Conservation (phyloP, 345 rosid genomes). For the Sisymbrium irio region DNA sequence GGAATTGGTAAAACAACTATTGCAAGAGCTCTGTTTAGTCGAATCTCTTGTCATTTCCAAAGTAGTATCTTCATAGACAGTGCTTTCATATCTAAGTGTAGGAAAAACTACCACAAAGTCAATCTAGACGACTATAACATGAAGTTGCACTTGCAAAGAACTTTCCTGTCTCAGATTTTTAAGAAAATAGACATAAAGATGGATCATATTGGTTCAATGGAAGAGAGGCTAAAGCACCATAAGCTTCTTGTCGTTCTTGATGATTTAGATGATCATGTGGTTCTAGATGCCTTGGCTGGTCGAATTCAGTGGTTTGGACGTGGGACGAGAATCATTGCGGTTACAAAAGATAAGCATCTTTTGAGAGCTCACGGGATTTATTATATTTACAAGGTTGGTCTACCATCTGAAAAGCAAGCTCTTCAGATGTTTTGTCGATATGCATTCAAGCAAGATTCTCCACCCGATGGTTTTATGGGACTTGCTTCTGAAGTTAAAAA, state of each 20-base stretch:
- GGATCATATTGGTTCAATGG: not conserved
- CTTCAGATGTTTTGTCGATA: conserved; percentile 3
- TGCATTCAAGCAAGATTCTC: not conserved
- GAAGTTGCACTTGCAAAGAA: not conserved
- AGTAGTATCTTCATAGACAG: not conserved
- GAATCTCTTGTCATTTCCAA: not conserved
- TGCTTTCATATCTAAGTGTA: not conserved
- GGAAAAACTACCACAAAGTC: not conserved
- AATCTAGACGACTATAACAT: not conserved
- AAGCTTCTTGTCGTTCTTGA: not conserved
- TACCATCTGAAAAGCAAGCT: not conserved
- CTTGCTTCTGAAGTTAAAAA: not conserved
- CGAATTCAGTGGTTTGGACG: not conserved
- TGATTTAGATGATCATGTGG: not conserved
- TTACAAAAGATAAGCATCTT: conserved; percentile 1
- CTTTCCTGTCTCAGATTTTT: not conserved
- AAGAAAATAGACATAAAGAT: not conserved
- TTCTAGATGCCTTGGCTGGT: not conserved
- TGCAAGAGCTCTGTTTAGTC: not conserved
- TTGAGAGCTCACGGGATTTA: not conserved
- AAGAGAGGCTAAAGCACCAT: not conserved
- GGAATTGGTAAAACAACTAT: conserved; percentile 21
- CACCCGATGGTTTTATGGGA: not conserved
- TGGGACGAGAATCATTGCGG: not conserved
- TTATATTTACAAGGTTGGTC: not conserved